Conservation (phyloP, 2,329 filamentous ascomycete species). For the Fusarium veterinarium region DNA sequence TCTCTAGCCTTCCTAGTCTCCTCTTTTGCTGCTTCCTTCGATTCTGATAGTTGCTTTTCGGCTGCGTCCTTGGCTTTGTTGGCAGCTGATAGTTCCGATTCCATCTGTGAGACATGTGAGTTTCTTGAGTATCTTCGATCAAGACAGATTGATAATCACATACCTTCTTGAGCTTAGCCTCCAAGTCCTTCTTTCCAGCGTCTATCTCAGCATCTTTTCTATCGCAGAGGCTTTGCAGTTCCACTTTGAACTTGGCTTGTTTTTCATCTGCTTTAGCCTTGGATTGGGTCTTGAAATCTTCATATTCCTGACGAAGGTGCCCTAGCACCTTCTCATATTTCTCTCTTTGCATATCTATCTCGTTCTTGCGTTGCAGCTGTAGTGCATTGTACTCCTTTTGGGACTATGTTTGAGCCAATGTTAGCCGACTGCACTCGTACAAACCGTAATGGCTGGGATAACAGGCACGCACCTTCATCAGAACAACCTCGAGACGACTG, state of each 20-base stretch:
- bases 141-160: constrained; percentile 25
- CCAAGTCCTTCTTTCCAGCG: constrained; percentile 33
- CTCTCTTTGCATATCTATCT: constrained; percentile 33
- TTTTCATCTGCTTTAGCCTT: constrained; percentile 25
- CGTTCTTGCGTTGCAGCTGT: constrained; percentile 25
- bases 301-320: constrained; percentile 29
- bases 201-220: constrained; percentile 23
- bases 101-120: constrained; percentile 44
- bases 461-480: constrained; percentile 63
- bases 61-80: constrained; percentile 71
- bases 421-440: background rate
- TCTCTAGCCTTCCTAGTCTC: constrained; percentile 71
- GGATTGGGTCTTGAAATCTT: constrained; percentile 35
- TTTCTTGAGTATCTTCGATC: constrained; percentile 41
- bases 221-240: constrained; percentile 16
- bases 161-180: constrained; percentile 44
- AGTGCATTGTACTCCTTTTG: constrained; percentile 63
- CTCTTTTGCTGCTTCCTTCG: constrained; percentile 63
- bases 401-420: constrained; percentile 53
- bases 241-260: constrained; percentile 8
- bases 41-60: constrained; percentile 49
- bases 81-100: constrained; percentile 55
- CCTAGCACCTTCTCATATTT: constrained; percentile 14
- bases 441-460: background rate
- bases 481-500: constrained; percentile 69